Percentiles rank a stretch among this genome's conserved stretches.
phyloP scores from a whole-genome alignment of 208 protist genomes.

The Acanthamoeba polyphaga region DNA sequence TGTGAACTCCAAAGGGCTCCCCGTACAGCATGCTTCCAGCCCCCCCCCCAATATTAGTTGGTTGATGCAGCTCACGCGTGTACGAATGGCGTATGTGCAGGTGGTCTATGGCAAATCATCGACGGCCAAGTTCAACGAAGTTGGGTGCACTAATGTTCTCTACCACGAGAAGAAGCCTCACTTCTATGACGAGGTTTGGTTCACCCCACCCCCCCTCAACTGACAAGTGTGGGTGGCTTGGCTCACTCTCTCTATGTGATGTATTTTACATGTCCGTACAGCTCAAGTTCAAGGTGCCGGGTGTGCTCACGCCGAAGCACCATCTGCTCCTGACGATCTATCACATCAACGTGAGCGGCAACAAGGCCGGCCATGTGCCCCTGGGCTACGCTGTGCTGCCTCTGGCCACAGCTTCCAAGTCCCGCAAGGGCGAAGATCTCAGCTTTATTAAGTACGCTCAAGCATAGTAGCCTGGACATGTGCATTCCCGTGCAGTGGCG shows the following conservation, averaged over 20 bases:
- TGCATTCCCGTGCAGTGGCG: too few relatives aligned
- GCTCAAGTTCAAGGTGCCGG: slow-evolving; percentile 81
- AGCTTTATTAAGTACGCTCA: background rate
- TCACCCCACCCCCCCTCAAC: too few relatives aligned
- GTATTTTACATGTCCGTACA: background rate
- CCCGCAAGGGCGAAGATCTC: background rate
- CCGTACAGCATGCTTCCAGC: background rate
- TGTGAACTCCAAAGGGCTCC: background rate
- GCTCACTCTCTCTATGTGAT: background rate
- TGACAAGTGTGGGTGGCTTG: background rate
- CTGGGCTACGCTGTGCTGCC: slow-evolving; percentile 35
- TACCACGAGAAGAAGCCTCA: slow-evolving; percentile 28
- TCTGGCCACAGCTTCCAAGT: background rate
- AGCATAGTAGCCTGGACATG: too few relatives aligned
- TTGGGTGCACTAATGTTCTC: background rate
- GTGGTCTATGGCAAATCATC: background rate
- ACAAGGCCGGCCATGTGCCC: background rate
- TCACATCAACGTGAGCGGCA: slow-evolving; percentile 64
- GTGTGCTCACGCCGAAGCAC: slow-evolving; percentile 73
- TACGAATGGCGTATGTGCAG: background rate
- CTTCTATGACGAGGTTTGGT: slow-evolving; percentile 1
- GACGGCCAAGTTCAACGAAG: background rate
- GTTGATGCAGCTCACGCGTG: too few relatives aligned
- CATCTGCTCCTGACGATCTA: slow-evolving; percentile 82
- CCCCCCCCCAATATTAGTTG: too few relatives aligned